Conservation (phyloP, 768 basidiomycete genomes). For the Udeniomyces megalosporus region DNA sequence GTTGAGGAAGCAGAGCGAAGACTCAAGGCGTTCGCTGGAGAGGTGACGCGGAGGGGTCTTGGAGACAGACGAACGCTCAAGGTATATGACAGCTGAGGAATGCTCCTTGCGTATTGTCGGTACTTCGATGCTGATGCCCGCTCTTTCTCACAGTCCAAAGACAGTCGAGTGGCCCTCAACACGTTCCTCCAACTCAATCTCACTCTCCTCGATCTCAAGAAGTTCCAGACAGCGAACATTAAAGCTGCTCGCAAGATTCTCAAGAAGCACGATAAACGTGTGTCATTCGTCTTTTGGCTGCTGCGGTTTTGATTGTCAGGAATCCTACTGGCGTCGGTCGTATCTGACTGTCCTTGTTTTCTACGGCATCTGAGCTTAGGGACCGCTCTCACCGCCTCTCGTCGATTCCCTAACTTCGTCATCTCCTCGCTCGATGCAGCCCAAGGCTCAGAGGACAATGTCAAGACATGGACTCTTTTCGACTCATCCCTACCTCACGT, state of each 20-base stretch:
- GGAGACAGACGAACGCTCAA: slow-evolving; percentile 42
- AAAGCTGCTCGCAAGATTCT: slow-evolving; percentile 85
- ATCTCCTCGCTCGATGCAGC: slow-evolving; percentile 23
- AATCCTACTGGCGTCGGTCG: no score
- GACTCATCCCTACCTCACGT: slow-evolving; percentile 41
- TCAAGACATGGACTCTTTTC: slow-evolving; percentile 28
- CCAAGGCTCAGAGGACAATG: slow-evolving; percentile 20
- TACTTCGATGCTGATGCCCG: not conserved
- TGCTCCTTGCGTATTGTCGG: not conserved
- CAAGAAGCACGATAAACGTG: slow-evolving; percentile 74
- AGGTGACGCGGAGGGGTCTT: slow-evolving; percentile 42
- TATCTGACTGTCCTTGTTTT: no score
- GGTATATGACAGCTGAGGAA: not conserved
- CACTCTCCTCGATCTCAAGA: slow-evolving; percentile 64
- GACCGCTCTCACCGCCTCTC: slow-evolving; percentile 50
- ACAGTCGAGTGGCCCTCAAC: slow-evolving; percentile 46
- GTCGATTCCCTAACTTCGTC: slow-evolving; percentile 35
- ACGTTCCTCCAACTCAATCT: slow-evolving; percentile 60
- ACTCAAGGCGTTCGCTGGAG: slow-evolving; percentile 46
- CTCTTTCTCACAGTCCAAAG: slow-evolving; percentile 29
- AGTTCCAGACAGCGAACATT: slow-evolving; percentile 70
- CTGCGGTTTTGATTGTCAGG: no score
- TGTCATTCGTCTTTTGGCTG: no score
- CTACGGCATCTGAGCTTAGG: slow-evolving; percentile 23
- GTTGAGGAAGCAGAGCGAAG: slow-evolving; percentile 54